Evolutionary conservation across 23 red algal genomes (phyloP).

Genomic region (Agarophyton chilense): DNA sequence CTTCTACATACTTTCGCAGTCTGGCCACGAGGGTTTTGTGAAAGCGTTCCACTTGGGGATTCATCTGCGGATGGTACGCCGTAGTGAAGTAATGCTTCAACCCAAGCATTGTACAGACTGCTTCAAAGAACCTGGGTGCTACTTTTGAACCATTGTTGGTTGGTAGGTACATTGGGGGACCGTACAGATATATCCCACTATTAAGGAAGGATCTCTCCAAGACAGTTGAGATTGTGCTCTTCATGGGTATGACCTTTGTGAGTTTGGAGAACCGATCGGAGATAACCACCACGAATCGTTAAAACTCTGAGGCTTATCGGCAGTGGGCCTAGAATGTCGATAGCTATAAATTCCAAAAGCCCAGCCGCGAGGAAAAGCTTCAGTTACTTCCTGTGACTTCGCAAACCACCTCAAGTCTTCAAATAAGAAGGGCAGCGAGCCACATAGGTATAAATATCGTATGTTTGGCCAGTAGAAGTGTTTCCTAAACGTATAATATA

Average conservation of each 20-base stretch:
- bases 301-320: background rate
- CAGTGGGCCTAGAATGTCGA: conserved; percentile 25
- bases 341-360: conserved; percentile 22
- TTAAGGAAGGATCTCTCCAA: background rate
- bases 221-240: background rate
- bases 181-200: conserved; percentile 11
- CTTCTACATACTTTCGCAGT: conserved; percentile 16
- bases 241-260: background rate
- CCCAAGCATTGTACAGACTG: too few species aligned
- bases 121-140: too few species aligned
- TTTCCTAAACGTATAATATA: conserved; percentile 26
- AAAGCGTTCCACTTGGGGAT: conserved; percentile 38
- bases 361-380: conserved; percentile 22
- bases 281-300: conserved; percentile 30
- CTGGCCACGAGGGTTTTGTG: conserved; percentile 1
- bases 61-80: background rate
- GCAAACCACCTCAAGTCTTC: background rate
- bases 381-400: conserved; percentile 20
- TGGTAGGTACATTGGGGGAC: too few species aligned
- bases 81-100: too few species aligned
- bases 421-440: background rate
- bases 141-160: too few species aligned
- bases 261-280: conserved; percentile 38
- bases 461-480: conserved; percentile 37
- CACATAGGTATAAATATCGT: conserved; percentile 7